phyloP scores from a whole-genome alignment of 2,329 filamentous ascomycete genomes.

The Cadophora luteo-olivacea region DNA sequence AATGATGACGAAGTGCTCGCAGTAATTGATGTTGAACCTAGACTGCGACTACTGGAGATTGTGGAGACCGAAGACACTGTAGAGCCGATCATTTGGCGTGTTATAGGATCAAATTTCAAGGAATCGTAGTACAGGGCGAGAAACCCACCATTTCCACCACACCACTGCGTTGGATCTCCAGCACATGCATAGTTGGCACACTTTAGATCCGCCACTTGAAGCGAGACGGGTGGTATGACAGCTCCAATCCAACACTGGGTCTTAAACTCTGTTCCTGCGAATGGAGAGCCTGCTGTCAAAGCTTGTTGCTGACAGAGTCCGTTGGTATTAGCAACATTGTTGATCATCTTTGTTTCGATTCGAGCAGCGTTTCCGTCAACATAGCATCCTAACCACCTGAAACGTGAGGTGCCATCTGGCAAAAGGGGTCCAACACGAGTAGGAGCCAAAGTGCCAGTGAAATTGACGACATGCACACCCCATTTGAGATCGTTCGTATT shows the following conservation, averaged over 20 bases:
- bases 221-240: too few species aligned
- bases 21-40: neutral
- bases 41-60: neutral
- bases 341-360: slow-evolving; percentile 42
- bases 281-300: slow-evolving; percentile 35
- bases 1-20: too few species aligned
- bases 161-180: slow-evolving; percentile 42
- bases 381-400: slow-evolving; percentile 45
- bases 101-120: neutral
- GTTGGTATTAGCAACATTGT: slow-evolving; percentile 39
- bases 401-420: slow-evolving; percentile 34
- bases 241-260: slow-evolving; percentile 25
- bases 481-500: slow-evolving; percentile 48
- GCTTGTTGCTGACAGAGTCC: slow-evolving; percentile 46
- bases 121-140: slow-evolving; percentile 35
- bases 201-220: too few species aligned
- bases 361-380: too few species aligned
- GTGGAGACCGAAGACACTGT: slow-evolving; percentile 6
- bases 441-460: slow-evolving; percentile 32
- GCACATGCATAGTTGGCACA: slow-evolving; percentile 28
- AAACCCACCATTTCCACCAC: slow-evolving; percentile 43
- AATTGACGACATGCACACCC: slow-evolving; percentile 45
- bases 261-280: slow-evolving; percentile 46
- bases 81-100: neutral
- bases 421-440: slow-evolving; percentile 41